phyloP scores from a whole-genome alignment of 1,284 basidiomycete genomes.

The Tilletia indica region DNA sequence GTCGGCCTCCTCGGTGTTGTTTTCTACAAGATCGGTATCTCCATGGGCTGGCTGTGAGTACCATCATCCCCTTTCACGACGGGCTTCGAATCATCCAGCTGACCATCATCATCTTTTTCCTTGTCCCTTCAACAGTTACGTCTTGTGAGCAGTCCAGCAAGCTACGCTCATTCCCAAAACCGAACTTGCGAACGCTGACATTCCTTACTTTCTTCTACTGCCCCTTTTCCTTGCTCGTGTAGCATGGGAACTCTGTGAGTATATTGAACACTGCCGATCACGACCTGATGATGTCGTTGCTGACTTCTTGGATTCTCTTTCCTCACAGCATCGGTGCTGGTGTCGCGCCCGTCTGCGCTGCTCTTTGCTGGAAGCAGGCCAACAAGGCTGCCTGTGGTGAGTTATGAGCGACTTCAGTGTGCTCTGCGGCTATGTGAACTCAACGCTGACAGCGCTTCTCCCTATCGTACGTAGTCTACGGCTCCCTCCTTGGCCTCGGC shows the following conservation, averaged over 20 bases:
- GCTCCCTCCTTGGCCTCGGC: slow-evolving; percentile 69
- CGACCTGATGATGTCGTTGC: neutral
- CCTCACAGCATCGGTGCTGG: slow-evolving; percentile 67
- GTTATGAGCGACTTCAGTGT: neutral
- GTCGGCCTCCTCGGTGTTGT: slow-evolving; percentile 80
- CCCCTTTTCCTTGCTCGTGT: neutral
- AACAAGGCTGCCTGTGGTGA: slow-evolving; percentile 30
- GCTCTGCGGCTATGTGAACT: neutral
- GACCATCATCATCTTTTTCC: neutral
- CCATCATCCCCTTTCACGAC: neutral
- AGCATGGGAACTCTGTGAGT: slow-evolving; percentile 7
- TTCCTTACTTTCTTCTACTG: neutral
- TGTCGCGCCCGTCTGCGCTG: slow-evolving; percentile 80
- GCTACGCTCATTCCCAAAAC: too few species aligned
- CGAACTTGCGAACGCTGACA: too few species aligned
- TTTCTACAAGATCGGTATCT: slow-evolving; percentile 84
- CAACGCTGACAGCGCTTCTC: slow-evolving; percentile 7
- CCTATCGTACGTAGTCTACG: slow-evolving; percentile 60
- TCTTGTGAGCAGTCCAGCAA: slow-evolving; percentile 16
- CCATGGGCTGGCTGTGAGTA: slow-evolving; percentile 62
- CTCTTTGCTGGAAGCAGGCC: slow-evolving; percentile 57
- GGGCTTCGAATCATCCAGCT: neutral
- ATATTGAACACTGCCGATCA: neutral
- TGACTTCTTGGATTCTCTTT: neutral
- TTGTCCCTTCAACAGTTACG: slow-evolving; percentile 21